These are phyloP conservation scores for Aeminium ludgeri DNA, from an alignment of 495 filamentous ascomycete species.

Conservation along the genomic window DNA sequence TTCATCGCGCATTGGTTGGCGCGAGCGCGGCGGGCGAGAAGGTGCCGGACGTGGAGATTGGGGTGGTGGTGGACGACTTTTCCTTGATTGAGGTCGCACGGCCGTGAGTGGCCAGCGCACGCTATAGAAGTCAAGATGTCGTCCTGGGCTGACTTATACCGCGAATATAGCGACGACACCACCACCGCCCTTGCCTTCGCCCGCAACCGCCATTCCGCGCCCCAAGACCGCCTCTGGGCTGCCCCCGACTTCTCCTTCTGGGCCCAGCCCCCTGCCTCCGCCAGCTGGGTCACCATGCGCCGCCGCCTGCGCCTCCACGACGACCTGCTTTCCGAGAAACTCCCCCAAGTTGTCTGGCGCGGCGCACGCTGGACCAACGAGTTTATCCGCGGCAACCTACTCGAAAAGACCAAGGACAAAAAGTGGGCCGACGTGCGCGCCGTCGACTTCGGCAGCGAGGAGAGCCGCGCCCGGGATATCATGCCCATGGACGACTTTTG, in stretches of 20 bases:
- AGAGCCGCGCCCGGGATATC: constrained; percentile 18
- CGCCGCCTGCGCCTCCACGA: constrained; percentile 25
- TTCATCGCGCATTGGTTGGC: constrained; percentile 31
- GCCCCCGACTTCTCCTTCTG: constrained; percentile 73
- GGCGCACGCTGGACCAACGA: constrained; percentile 31
- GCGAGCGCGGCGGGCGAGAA: constrained; percentile 12
- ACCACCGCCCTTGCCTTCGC: constrained; percentile 35
- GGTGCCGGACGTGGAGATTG: constrained; percentile 48
- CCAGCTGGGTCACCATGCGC: constrained; percentile 38
- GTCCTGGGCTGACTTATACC: too few species aligned
- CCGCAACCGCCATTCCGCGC: constrained; percentile 16
- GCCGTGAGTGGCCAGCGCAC: too few species aligned
- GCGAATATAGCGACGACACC: constrained; percentile 4
- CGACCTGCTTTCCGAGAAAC: constrained; percentile 34
- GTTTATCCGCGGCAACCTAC: constrained; percentile 29
- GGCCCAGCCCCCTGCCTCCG: constrained; percentile 47
- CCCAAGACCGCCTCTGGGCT: constrained; percentile 40
- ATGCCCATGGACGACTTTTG: constrained; percentile 42
- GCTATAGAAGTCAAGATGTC: too few species aligned
- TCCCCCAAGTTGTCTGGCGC: constrained; percentile 51
- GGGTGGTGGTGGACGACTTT: constrained; percentile 37
- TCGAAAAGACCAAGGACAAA: constrained; percentile 29
- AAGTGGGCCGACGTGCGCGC: constrained; percentile 37
- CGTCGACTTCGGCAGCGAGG: constrained; percentile 29
- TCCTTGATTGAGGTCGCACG: constrained; percentile 23